phyloP scores from a whole-genome alignment of 1,139 yeast genomes.

The Hansenula sp. region DNA sequence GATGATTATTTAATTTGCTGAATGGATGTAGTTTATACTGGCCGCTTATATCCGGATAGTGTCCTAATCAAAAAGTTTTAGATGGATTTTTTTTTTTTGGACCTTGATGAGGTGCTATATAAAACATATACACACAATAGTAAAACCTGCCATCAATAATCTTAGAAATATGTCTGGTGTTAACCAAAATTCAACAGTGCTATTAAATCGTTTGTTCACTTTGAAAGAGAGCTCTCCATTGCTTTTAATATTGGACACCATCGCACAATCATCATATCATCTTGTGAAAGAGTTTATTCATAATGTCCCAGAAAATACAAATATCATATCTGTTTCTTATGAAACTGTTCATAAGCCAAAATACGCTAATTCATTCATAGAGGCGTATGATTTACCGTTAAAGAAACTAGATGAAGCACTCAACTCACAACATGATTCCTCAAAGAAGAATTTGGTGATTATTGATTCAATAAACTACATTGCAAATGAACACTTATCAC shows the following conservation, averaged over 20 bases:
- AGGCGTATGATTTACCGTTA: conserved; percentile 32
- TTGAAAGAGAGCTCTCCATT: conserved; percentile 74
- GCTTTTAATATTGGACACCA: conserved; percentile 60
- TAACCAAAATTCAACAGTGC: conserved; percentile 51
- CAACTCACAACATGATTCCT: conserved; percentile 21
- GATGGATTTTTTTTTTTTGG: no score
- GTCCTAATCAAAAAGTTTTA: no score
- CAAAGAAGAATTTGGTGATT: conserved; percentile 27
- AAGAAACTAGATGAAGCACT: conserved; percentile 26
- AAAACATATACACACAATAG: no score
- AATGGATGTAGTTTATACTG: no score
- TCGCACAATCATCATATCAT: conserved; percentile 59
- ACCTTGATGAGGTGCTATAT: no score
- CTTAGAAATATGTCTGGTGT: conserved; percentile 32
- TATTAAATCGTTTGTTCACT: conserved; percentile 57
- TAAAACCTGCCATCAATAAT: no score
- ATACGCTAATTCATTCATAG: conserved; percentile 46
- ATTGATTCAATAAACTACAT: conserved; percentile 71
- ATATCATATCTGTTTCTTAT: conserved; percentile 52
- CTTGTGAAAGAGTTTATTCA: conserved; percentile 55
- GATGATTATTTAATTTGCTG: no score
- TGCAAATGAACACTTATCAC: conserved; percentile 39
- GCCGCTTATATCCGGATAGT: no score
- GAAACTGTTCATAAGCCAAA: conserved; percentile 54
- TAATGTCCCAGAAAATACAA: conserved; percentile 28